Base-by-base conservation (phyloP, 2,329 filamentous ascomycete genomes). In the Epichloe amarillans region DNA sequence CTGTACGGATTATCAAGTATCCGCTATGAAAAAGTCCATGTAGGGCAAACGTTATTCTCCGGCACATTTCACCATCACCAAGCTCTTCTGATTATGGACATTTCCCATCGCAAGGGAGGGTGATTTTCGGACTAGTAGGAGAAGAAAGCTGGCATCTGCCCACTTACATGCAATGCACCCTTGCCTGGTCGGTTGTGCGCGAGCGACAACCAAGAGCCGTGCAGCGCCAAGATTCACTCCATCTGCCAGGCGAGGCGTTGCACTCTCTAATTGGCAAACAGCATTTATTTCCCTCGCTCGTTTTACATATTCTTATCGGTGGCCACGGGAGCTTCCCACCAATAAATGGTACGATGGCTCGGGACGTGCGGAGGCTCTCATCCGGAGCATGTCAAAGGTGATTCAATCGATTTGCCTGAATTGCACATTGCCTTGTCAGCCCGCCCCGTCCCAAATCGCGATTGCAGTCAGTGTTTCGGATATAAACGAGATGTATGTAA, bases 191-290 rank as follows among this genome's bases (percentile, higher is more conserved):
- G 42, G 42, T 19, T 36, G 43, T 33, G 39, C 12, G 26, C 26
- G 38, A 47, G 30, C 47, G 36, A 11, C 19, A 41, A 8, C 10
- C 38, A 6, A 30, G 37, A 21, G 19, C 17, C 19, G 23, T 19
- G 21, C 14, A 38, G 43, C 14, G 42, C 23, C 48, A 40, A 41
- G 49, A 21, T 41, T 21, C 17, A 45, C 36, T 37, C 35, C 45
- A 43, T 43, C 30, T 33, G 21, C 47, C 37, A 47, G 44, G 39
- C 44, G 44, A 43, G 49, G 49, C 49, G 49, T 41, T 43, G 43
- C 49, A 19, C 43, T 46, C 10, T 30, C 26, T 2, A 30, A 30
- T 30, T 30, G 26, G 26, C 1, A 30, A 50, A 26, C 6, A 39
- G 37, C 23, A n/a, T 33, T 26, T 33, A 21, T 47, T 33, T 21